Evolutionary conservation across 129 eudicot genomes (phyloP).

Genomic region (Tagetes patula): DNA sequence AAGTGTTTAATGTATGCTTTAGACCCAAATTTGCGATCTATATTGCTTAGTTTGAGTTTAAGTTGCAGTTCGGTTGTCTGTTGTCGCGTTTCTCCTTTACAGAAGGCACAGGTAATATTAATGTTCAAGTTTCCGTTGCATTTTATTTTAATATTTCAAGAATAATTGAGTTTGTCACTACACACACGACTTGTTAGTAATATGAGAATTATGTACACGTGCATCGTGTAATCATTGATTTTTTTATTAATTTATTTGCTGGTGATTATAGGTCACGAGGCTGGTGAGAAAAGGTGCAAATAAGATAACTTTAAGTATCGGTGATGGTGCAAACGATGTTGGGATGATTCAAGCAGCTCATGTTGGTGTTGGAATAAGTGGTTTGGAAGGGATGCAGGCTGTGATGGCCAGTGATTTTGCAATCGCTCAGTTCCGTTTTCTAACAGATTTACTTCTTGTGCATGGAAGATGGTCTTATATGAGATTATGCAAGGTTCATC

Average conservation of each 20-base stretch:
- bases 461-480: constrained; percentile 98
- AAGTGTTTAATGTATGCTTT: constrained; percentile 96
- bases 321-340: constrained; percentile 98
- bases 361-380: constrained; percentile 99
- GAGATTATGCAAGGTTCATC: constrained; percentile 86
- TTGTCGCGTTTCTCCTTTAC: constrained; percentile 97
- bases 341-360: constrained; percentile 99
- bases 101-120: constrained; percentile 79
- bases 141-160: neutral
- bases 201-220: neutral
- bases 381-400: constrained; percentile 98
- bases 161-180: neutral
- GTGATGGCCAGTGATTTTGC: constrained; percentile 99
- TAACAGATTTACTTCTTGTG: constrained; percentile 90
- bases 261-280: constrained; percentile 73
- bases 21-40: constrained; percentile 79
- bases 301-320: constrained; percentile 88
- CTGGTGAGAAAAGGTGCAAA: constrained; percentile 93
- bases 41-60: constrained; percentile 80
- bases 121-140: neutral
- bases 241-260: neutral
- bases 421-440: constrained; percentile 91
- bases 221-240: neutral
- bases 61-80: constrained; percentile 93
- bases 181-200: neutral